Percentiles rank a stretch among this genome's conserved stretches.
Evolutionary conservation across 164 flowering plant species (phyloP).

Genomic region (Stephania japonica): DNA sequence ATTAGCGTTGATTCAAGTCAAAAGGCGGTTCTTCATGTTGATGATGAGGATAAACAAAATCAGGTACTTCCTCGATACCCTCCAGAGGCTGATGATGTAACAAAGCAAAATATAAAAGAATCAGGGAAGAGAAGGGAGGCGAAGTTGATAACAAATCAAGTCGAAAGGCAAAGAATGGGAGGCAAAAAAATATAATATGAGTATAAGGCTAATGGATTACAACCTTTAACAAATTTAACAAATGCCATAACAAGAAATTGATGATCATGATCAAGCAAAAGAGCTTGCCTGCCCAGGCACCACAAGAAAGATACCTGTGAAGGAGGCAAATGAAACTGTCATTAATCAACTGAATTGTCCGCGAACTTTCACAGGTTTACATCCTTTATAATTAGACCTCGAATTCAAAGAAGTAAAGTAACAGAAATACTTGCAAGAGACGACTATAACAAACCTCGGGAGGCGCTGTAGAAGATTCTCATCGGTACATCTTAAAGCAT

Average conservation of each 20-base stretch:
- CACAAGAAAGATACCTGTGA: conserved; percentile 76
- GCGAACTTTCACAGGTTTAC: neutral
- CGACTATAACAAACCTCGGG: conserved; percentile 46
- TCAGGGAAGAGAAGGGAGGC: neutral
- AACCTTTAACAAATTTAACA: conserved; percentile 72
- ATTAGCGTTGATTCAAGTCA: neutral
- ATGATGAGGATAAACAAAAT: conserved; percentile 20
- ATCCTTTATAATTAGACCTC: neutral
- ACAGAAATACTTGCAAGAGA: neutral
- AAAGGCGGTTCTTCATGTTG: conserved; percentile 13
- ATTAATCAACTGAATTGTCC: neutral
- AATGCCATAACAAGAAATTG: conserved; percentile 69
- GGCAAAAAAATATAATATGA: neutral
- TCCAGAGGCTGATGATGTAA: conserved; percentile 44
- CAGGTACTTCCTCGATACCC: conserved; percentile 69
- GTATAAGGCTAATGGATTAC: neutral
- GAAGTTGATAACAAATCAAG: neutral
- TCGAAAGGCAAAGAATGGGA: neutral
- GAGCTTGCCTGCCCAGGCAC: conserved; percentile 95
- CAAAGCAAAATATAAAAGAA: neutral
- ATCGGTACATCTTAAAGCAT: conserved; percentile 61
- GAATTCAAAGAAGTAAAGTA: neutral
- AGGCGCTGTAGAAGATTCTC: conserved; percentile 69
- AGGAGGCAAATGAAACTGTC: neutral
- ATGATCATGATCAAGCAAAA: conserved; percentile 85